Percentiles rank a stretch among this genome's conserved stretches.
phyloP scores from a whole-genome alignment of 164 flowering plant species.

The Annona squamosa region DNA sequence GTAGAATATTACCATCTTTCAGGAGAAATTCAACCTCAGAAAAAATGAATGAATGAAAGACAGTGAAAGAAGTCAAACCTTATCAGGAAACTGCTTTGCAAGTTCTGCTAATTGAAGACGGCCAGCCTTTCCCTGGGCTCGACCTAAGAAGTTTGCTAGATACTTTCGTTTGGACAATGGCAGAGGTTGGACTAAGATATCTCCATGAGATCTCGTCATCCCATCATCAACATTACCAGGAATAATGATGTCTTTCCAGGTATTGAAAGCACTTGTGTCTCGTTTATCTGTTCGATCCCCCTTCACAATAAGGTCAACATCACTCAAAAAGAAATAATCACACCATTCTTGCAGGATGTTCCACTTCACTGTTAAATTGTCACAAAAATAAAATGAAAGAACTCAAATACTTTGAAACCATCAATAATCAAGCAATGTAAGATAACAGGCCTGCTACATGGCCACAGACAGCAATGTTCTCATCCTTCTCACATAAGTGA shows the following conservation, averaged over 20 bases:
- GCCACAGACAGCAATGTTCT: background rate
- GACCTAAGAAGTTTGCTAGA: slow-evolving; percentile 85
- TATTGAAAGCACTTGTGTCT: slow-evolving; percentile 79
- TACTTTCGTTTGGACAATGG: slow-evolving; percentile 75
- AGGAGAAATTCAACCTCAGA: no score
- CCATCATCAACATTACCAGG: slow-evolving; percentile 95
- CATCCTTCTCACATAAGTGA: background rate
- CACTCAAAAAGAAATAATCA: slow-evolving; percentile 3
- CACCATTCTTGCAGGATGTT: background rate
- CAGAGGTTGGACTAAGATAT: slow-evolving; percentile 51
- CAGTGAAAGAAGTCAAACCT: slow-evolving; percentile 42
- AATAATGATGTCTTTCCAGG: slow-evolving; percentile 98
- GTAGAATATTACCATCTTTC: no score
- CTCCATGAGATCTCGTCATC: slow-evolving; percentile 52
- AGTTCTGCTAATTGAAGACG: slow-evolving; percentile 82
- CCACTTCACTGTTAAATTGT: background rate
- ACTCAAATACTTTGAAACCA: background rate
- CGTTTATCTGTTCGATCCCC: slow-evolving; percentile 96
- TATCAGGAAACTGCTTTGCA: slow-evolving; percentile 69
- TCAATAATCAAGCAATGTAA: background rate
- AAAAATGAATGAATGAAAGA: no score
- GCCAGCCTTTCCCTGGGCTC: slow-evolving; percentile 86
- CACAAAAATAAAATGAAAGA: slow-evolving; percentile 1
- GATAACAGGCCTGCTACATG: background rate
- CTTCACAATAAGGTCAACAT: slow-evolving; percentile 31